phyloP scores from a whole-genome alignment of 129 eudicot genomes.

The carrot (Daucus carota) region DNA sequence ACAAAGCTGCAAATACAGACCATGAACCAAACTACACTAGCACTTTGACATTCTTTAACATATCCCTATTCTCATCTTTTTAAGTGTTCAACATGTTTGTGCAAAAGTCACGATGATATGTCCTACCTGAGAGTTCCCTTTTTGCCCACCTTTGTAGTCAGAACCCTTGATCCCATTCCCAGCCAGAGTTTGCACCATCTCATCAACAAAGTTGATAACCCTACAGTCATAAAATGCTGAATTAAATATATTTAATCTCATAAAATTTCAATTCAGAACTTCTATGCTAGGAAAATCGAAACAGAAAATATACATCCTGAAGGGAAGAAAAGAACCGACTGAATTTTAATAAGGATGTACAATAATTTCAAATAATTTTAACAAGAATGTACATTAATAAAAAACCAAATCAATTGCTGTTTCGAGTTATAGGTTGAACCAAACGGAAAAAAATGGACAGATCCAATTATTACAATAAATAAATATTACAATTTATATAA shows the following conservation, averaged over 20 bases:
- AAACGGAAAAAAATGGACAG: too few species aligned
- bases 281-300: background rate
- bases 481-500: too few species aligned
- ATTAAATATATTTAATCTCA: background rate
- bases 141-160: slow-evolving; percentile 85
- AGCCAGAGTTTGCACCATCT: slow-evolving; percentile 76
- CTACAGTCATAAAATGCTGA: slow-evolving; percentile 31
- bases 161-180: slow-evolving; percentile 99
- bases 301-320: background rate
- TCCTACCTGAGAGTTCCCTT: slow-evolving; percentile 76
- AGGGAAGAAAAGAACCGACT: background rate
- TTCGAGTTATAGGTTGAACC: too few species aligned
- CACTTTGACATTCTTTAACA: slow-evolving; percentile 1
- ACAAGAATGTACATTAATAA: too few species aligned
- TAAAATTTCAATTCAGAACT: background rate
- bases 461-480: too few species aligned
- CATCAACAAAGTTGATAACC: slow-evolving; percentile 92
- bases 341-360: background rate
- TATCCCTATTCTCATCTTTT: background rate
- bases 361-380: too few species aligned
- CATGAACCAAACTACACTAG: background rate
- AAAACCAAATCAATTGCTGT: too few species aligned
- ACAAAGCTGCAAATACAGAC: background rate
- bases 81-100: background rate
- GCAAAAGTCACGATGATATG: background rate